phyloP scores from a whole-genome alignment of 352 stramenopile species.

The Pythium biforme region DNA sequence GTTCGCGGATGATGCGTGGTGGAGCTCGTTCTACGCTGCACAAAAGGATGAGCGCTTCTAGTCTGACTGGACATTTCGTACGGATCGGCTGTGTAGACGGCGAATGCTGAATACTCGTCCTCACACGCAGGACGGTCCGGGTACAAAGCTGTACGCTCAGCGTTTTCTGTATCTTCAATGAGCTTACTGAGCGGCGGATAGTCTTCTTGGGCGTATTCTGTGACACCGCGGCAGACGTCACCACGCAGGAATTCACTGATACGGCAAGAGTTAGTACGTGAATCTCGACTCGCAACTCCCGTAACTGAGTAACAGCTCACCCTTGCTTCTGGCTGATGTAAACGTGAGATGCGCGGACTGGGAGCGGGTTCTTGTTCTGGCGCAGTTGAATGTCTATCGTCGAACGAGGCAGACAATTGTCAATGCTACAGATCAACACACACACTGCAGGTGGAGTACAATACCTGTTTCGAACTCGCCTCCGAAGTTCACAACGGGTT shows the following conservation, averaged over 20 bases:
- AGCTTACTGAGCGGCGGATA: conserved; percentile 75
- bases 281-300: neutral
- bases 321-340: conserved; percentile 83
- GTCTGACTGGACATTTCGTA: conserved; percentile 12
- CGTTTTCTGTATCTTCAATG: conserved; percentile 59
- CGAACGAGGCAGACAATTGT: neutral
- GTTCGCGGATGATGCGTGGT: conserved; percentile 7
- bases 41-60: conserved; percentile 7
- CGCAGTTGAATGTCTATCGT: conserved; percentile 60
- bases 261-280: neutral
- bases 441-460: neutral
- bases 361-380: conserved; percentile 63
- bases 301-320: conserved; percentile 27
- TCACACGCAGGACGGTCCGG: conserved; percentile 50
- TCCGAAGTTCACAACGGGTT: conserved; percentile 67
- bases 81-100: conserved; percentile 40
- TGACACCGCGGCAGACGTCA: conserved; percentile 81
- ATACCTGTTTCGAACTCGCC: conserved; percentile 77
- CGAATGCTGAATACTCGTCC: conserved; percentile 76
- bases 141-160: conserved; percentile 65
- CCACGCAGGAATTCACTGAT: conserved; percentile 58
- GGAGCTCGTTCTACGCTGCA: neutral
- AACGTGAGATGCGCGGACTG: conserved; percentile 51
- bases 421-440: neutral
- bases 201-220: conserved; percentile 65